These are phyloP conservation scores for Cladobotryum mycophilum DNA, from an alignment of 2,329 filamentous ascomycete species.

Conservation along the genomic window DNA sequence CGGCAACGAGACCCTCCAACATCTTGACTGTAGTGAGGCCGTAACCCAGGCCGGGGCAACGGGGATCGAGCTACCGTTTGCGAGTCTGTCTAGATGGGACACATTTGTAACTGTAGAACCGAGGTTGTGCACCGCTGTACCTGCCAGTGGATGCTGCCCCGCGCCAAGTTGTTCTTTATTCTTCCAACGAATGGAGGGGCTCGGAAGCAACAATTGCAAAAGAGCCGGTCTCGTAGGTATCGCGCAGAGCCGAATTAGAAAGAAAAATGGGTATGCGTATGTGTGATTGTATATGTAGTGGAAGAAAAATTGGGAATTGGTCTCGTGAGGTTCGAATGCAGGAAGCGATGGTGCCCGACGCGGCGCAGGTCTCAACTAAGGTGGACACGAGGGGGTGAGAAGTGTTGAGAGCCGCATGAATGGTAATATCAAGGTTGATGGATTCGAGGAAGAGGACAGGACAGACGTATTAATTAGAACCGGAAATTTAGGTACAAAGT, in stretches of 20 bases:
- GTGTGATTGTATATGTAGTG: neutral
- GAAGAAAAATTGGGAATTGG: neutral
- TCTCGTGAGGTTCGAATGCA: neutral
- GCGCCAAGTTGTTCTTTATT: neutral
- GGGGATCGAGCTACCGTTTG: slow-evolving; percentile 10
- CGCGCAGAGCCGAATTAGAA: neutral
- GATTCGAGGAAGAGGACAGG: too few species aligned
- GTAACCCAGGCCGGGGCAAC: slow-evolving; percentile 63
- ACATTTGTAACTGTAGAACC: slow-evolving; percentile 14
- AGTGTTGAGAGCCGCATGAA: neutral
- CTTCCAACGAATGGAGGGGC: neutral
- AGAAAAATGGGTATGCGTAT: neutral
- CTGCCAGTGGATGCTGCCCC: slow-evolving; percentile 4
- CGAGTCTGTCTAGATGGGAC: slow-evolving; percentile 12
- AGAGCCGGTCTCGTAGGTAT: neutral
- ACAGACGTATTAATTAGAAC: too few species aligned
- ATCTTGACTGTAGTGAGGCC: slow-evolving; percentile 60
- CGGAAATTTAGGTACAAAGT: too few species aligned
- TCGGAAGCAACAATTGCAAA: neutral
- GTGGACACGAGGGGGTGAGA: neutral
- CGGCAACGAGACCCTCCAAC: slow-evolving; percentile 95
- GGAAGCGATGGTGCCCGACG: neutral
- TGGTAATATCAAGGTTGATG: too few species aligned
- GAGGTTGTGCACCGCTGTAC: slow-evolving; percentile 3
- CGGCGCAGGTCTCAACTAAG: neutral